These are phyloP conservation scores for Neurospora sp. DNA, from an alignment of 495 filamentous ascomycete genomes.

Conservation along the genomic window DNA sequence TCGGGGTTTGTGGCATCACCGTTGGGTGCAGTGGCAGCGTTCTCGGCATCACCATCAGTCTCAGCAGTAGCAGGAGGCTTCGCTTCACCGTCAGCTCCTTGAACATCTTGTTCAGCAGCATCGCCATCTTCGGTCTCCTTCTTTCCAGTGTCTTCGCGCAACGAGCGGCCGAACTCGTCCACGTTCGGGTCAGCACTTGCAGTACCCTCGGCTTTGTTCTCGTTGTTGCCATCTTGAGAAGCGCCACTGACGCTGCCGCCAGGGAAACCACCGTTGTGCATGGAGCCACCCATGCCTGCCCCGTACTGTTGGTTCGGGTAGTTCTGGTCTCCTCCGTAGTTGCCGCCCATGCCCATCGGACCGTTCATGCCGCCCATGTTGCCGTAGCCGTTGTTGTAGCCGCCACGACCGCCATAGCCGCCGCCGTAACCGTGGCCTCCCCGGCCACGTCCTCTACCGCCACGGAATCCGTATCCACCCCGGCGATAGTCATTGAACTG, in stretches of 20 bases:
- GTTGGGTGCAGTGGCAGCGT: background rate
- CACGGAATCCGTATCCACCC: constrained; percentile 37
- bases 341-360: constrained; percentile 21
- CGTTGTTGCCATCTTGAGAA: constrained; percentile 2
- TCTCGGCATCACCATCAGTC: background rate
- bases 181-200: constrained; percentile 24
- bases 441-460: constrained; percentile 56
- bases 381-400: constrained; percentile 9
- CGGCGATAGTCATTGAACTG: constrained; percentile 57
- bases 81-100: constrained; percentile 11
- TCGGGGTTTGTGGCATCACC: background rate
- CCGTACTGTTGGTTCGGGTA: constrained; percentile 13
- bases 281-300: constrained; percentile 8
- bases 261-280: constrained; percentile 4
- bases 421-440: constrained; percentile 31
- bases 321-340: constrained; percentile 25
- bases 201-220: constrained; percentile 7
- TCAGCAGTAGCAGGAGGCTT: constrained; percentile 3
- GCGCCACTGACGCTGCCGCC: constrained; percentile 6
- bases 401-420: constrained; percentile 45
- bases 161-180: constrained; percentile 45
- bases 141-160: constrained; percentile 21
- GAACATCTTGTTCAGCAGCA: constrained; percentile 18
- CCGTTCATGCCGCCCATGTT: constrained; percentile 6
- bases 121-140: constrained; percentile 10